Percentiles rank a stretch among this genome's conserved stretches.
Evolutionary conservation across 495 filamentous ascomycete genomes (phyloP).

Genomic region (Durotheca rogersii): DNA sequence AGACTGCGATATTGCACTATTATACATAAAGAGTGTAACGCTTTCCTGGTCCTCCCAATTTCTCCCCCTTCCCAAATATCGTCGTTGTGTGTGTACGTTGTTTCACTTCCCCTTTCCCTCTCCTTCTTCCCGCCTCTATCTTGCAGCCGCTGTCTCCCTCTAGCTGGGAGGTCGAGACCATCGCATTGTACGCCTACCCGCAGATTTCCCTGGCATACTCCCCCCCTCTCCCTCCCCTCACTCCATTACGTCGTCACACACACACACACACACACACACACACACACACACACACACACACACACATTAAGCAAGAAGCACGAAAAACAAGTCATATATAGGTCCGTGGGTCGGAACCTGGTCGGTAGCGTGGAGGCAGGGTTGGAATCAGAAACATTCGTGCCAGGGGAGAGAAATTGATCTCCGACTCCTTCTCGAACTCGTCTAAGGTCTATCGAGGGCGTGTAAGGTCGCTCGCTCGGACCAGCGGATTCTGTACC

Average conservation of each 20-base stretch:
- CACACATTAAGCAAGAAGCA: not conserved
- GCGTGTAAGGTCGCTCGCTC: not conserved
- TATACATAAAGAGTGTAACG: too few species aligned
- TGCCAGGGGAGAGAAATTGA: constrained; percentile 2
- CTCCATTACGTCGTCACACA: constrained; percentile 17
- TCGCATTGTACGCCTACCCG: constrained; percentile 16
- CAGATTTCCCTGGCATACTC: constrained; percentile 1
- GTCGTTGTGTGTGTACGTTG: too few species aligned
- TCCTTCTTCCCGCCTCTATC: not conserved
- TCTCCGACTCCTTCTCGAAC: constrained; percentile 21
- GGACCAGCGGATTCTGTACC: not conserved
- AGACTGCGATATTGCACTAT: too few species aligned
- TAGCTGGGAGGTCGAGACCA: constrained; percentile 10
- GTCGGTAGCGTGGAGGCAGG: constrained; percentile 14
- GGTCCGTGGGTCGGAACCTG: constrained; percentile 4
- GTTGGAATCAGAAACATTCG: not conserved
- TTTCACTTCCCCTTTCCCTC: not conserved
- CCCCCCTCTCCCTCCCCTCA: not conserved
- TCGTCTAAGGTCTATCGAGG: constrained; percentile 6
- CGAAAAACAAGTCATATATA: constrained; percentile 6
- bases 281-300: not conserved
- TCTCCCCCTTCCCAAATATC: too few species aligned
- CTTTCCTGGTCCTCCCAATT: too few species aligned
- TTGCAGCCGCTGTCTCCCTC: not conserved
- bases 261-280: not conserved